Evolutionary conservation across 345 rosid species (phyloP), one percentile per base, ranked within the genome.

Genomic region (Carallia brachiata): DNA sequence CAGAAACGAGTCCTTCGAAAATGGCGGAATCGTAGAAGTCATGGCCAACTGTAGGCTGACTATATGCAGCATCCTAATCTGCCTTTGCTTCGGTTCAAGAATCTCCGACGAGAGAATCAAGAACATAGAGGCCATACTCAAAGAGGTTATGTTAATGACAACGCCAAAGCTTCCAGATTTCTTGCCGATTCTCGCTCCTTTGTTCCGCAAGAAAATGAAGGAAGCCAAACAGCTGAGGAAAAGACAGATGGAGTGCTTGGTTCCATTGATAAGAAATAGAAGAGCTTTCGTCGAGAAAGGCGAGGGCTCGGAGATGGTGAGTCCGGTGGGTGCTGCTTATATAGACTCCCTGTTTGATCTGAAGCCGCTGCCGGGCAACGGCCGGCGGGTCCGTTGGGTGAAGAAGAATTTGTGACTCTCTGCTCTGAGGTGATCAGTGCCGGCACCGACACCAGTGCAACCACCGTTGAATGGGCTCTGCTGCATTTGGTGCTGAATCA

Each of bases 361-460:
- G 13, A 71, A 87, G 31, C 34, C 34, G 2, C 34, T 1, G 34
- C 34, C 34, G 34, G 34, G 2, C 2, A 32, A 32, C 34, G 34
- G 34, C 34, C 34, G 34, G 85, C 82, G 0, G 83, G 83, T 1
- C 73, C 73, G 28, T 73, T 91, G 5, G 80, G 89, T 0, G 97
- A 91, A 0, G 88, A 87, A 62, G 98, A 94, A 81, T 81, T 81
- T 4, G 97, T 92, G 48, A 94, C 98, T 7, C 62, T 94, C 0
- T 87, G 93, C 73, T 94, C 98, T 12, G 98, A 94, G 77, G 84
- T 82, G 15, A 84, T 94, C 37, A 89, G 91, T n/a, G 98, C 98
- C 0, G 98, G 98, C 31, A 94, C 98, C 1, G 98, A 94, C 23
- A 94, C 98, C 0, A 88, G 93, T 36, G 97, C 98, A 7, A 94